Base-by-base conservation (phyloP, 2,329 filamentous ascomycete genomes). In the Botrytis paeoniae region DNA sequence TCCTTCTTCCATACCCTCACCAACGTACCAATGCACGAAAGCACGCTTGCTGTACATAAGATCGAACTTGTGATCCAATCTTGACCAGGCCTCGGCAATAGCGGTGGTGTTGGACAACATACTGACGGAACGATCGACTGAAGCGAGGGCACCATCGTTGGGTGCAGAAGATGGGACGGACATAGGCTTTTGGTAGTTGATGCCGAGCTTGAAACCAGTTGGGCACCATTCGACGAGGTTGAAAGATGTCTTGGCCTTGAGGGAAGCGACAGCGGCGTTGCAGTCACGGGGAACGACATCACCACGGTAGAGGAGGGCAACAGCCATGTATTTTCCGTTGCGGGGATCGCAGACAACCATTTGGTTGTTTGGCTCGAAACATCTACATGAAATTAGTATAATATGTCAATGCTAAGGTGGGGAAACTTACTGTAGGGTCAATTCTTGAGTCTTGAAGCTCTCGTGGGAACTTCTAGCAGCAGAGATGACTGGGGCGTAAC, bases 11-110 rank as follows among this genome's bases (percentile, higher is more conserved):
- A 91, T 91, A 81, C 89, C 89, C 81, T 91, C 89, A 76, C 89
- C 89, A 72, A 91, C 89, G 78, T 91, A 91, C 89, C 89, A 91
- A 81, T 91, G 89, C n/a, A 91, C 89, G 79, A 91, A 91, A 22
- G 89, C 89, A 75, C 89, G 87, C 84, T 91, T 91, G 75, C 86
- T 86, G 82, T 91, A 91, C 89, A 91, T 91, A 75, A 91, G 86
- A 79, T 91, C 89, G 81, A 91, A 91, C 80, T 91, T 91, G 83
- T 89, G 88, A 79, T 89, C 88, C 54, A 91, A 85, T 76, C 88
- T 85, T 65, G 85, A 85, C 89, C 89, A 91, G 14, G 89, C 89
- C 80, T 91, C 89, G 65, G 88, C 84, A 75, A 91, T 91, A 63
- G 89, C 88, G 37, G 89, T 91, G 70, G 89, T 91, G 83, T 91